phyloP scores from a whole-genome alignment of 352 stramenopile genomes.

The Phytopythium cucurbitacearum region DNA sequence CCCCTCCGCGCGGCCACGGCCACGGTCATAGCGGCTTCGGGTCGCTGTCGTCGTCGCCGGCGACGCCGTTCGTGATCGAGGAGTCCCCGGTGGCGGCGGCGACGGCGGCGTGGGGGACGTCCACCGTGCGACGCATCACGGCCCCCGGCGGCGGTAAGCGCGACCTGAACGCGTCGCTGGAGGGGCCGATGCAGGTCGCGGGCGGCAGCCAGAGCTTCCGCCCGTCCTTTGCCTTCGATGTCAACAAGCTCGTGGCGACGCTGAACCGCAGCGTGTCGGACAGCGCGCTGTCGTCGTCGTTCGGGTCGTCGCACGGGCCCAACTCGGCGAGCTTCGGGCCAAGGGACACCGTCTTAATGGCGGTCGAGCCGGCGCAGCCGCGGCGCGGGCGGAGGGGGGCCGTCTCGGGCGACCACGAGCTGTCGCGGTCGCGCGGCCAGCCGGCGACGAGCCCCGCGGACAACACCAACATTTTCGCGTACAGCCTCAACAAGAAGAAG shows the following conservation, averaged over 20 bases:
- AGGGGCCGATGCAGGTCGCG: conserved; percentile 6
- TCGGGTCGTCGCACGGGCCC: conserved; percentile 23
- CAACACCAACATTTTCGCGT: conserved; percentile 49
- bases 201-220: conserved; percentile 24
- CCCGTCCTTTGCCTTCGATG: conserved; percentile 48
- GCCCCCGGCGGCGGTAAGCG: conserved; percentile 14
- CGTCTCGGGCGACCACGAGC: conserved; percentile 26
- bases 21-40: neutral
- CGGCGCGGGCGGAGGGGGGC: conserved; percentile 36
- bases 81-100: conserved; percentile 12
- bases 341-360: conserved; percentile 6
- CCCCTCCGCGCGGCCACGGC: neutral
- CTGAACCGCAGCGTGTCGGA: conserved; percentile 20
- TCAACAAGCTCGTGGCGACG: conserved; percentile 46
- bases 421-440: conserved; percentile 12
- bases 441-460: conserved; percentile 4
- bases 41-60: conserved; percentile 15
- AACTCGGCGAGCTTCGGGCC: conserved; percentile 1
- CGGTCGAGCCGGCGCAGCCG: conserved; percentile 12
- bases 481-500: conserved; percentile 58
- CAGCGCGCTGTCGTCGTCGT: conserved; percentile 25
- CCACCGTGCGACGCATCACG: conserved; percentile 34
- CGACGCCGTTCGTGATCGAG: conserved; percentile 13
- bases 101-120: conserved; percentile 33
- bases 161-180: conserved; percentile 44